Conservation (phyloP, 2,329 filamentous ascomycete species). For the Claviceps sp. region DNA sequence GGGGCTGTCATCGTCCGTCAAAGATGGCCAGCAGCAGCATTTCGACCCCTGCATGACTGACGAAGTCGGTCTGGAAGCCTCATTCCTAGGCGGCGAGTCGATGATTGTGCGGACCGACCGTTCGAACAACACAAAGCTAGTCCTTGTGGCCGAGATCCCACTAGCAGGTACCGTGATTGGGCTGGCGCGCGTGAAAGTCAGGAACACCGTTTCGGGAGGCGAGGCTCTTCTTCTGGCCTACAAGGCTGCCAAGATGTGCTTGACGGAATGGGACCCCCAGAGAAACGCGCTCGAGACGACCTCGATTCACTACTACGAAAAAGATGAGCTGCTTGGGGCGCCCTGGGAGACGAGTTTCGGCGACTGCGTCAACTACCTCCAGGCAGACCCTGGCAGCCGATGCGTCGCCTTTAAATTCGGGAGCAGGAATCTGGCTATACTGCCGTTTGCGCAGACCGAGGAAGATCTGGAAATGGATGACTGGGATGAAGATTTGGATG, state of each 20-base stretch:
- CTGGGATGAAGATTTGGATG: slow-evolving; percentile 74
- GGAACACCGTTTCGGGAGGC: slow-evolving; percentile 62
- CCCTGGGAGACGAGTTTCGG: slow-evolving; percentile 70
- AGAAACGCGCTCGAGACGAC: slow-evolving; percentile 69
- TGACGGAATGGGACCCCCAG: slow-evolving; percentile 87
- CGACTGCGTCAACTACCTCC: slow-evolving; percentile 67
- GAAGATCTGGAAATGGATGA: slow-evolving; percentile 87
- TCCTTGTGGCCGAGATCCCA: slow-evolving; percentile 72
- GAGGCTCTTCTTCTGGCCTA: slow-evolving; percentile 75
- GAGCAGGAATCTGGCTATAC: slow-evolving; percentile 73
- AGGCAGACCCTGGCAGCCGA: slow-evolving; percentile 79
- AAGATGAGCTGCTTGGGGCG: slow-evolving; percentile 71
- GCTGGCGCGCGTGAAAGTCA: slow-evolving; percentile 62
- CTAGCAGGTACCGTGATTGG: slow-evolving; percentile 77
- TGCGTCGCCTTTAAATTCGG: slow-evolving; percentile 94
- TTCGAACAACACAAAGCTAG: slow-evolving; percentile 59
- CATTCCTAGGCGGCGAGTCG: slow-evolving; percentile 51
- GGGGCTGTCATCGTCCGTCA: slow-evolving; percentile 18
- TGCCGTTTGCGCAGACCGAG: slow-evolving; percentile 77
- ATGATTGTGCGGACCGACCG: slow-evolving; percentile 49
- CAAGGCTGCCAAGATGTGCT: slow-evolving; percentile 81
- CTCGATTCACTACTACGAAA: slow-evolving; percentile 96
- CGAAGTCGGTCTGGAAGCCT: slow-evolving; percentile 51
- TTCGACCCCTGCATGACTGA: slow-evolving; percentile 43
- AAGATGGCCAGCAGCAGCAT: slow-evolving; percentile 26